phyloP scores from a whole-genome alignment of 2,329 filamentous ascomycete species.

The Ophiognomonia clavigignenti-juglandacearum region DNA sequence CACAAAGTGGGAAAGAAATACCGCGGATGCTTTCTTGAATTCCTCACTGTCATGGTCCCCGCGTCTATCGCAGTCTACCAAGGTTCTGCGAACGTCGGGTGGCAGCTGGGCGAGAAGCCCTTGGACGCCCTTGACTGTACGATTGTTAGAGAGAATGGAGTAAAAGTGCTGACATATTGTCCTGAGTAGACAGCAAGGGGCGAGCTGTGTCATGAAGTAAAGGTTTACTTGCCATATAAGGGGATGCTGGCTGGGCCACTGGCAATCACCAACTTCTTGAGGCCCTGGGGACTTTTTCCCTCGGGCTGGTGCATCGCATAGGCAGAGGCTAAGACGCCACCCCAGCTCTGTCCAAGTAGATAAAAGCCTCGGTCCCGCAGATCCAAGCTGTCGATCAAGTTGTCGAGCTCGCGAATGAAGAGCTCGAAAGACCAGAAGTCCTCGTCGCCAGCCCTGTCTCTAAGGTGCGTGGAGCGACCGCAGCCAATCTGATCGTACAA shows the following conservation, averaged over 20 bases:
- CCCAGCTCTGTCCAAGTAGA: constrained; percentile 11
- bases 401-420: constrained; percentile 21
- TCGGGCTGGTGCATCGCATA: constrained; percentile 16
- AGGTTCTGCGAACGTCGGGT: constrained; percentile 14
- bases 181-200: too few species aligned
- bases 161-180: too few species aligned
- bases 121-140: constrained; percentile 14
- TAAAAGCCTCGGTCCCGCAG: constrained; percentile 18
- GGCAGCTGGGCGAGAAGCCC: constrained; percentile 18
- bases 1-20: constrained; percentile 18
- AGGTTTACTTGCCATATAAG: constrained; percentile 9
- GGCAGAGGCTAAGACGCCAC: constrained; percentile 5
- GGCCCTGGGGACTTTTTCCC: constrained; percentile 12
- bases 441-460: constrained; percentile 28
- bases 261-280: constrained; percentile 19
- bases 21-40: constrained; percentile 16
- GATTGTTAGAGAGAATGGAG: too few species aligned
- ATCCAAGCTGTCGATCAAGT: constrained; percentile 18
- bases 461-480: constrained; percentile 41
- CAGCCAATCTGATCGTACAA: constrained; percentile 51
- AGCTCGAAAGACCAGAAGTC: constrained; percentile 20
- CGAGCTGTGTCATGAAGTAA: not conserved
- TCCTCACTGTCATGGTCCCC: constrained; percentile 20
- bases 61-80: constrained; percentile 17
- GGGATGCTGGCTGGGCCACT: constrained; percentile 22